Percentiles rank a stretch among this genome's conserved stretches.
phyloP scores from a whole-genome alignment of 176 grass and related monocot species.

The Carex scoparia region DNA sequence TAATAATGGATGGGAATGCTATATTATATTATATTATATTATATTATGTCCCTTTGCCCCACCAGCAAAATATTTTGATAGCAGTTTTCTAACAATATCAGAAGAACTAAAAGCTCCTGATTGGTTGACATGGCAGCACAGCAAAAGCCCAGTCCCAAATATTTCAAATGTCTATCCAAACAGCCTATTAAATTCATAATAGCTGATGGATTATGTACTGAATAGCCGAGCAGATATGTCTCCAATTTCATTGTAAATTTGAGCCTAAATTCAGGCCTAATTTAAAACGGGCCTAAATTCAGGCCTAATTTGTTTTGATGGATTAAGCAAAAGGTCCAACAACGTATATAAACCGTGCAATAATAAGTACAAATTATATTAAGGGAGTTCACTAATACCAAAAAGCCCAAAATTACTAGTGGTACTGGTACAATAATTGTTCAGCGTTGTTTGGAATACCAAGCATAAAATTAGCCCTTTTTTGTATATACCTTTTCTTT shows the following conservation, averaged over 20 bases:
- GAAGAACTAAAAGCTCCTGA: background rate
- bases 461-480: background rate
- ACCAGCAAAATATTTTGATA: background rate
- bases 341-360: background rate
- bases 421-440: background rate
- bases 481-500: background rate
- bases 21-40: background rate
- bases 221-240: background rate
- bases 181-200: background rate
- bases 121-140: background rate
- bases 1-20: background rate
- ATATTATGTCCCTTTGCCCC: background rate
- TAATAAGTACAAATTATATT: background rate
- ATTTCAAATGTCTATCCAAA: background rate
- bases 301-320: background rate
- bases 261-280: no score
- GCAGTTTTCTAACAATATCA: background rate
- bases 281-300: no score
- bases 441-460: background rate
- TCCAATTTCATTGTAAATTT: background rate
- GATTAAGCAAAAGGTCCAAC: background rate
- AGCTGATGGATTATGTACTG: background rate
- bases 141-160: background rate
- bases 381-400: background rate
- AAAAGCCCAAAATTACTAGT: background rate